Evolutionary conservation across 768 basidiomycete species (phyloP), one percentile per base, ranked within the genome.

Genomic region (Brasilioporus rufonigricans): DNA sequence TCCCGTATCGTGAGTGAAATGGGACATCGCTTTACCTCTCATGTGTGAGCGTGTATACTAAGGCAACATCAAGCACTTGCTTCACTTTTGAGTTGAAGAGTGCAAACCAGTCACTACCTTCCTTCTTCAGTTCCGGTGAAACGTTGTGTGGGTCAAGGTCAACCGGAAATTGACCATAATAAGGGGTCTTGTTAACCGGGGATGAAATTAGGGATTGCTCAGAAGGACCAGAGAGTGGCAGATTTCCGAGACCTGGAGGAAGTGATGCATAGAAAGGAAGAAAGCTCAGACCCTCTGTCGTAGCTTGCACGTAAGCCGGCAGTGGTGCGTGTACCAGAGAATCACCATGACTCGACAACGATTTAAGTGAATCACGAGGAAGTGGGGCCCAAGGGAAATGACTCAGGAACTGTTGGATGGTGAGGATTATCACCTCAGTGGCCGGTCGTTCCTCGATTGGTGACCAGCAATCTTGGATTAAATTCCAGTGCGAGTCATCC

Each of bases 51-150:
- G 89, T 92, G 71, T 95, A 92, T 27, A 92, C 82, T 60, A 95
- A 71, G 46, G 73, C 75, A 13, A 96, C 89, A 65, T 95, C 91
- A 50, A 95, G 76, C 55, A 81, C 80, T 43, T 86, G 77, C 73
- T 91, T 89, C 54, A 84, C 83, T 65, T 86, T 86, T 39, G 87
- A 84, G 66, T 90, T 93, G 77, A 91, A 94, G 44, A 93, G 77
- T 5, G 87, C 91, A 65, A 91, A 89, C 93, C 93, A 96, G 65
- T 95, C 93, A 44, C 76, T 72, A 0, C 91, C 92, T 67, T 94
- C 85, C 65, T 82, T 85, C 55, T 73, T 65, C 48, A 65, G 40
- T 56, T 71, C 69, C 9, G 69, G 61, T 3, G 69, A 69, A n/a
- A 71, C 71, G 39, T 61, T 69, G 55, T 62, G 69, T 2, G 65